A percentile compares a stretch with the other conserved stretches of the same genome.
Evolutionary conservation across 179 eudicot genomes (phyloP).

Genomic region (Beta lomatogona): DNA sequence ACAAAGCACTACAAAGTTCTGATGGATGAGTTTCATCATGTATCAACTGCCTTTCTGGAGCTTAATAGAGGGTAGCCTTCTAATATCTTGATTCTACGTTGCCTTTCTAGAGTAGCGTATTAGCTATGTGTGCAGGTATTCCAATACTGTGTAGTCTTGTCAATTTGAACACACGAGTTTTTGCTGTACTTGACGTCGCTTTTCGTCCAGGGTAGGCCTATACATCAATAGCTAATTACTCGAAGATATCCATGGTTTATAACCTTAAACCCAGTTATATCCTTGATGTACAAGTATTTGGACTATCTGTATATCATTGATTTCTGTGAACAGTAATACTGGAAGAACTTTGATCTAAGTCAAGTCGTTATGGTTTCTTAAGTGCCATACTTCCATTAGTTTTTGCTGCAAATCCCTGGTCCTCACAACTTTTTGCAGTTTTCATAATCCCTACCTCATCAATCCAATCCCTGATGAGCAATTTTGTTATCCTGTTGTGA

Average conservation of each 20-base stretch:
- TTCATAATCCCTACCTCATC: too few relatives aligned
- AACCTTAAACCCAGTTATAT: background rate
- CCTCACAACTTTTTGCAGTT: background rate
- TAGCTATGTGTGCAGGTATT: background rate
- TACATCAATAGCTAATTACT: background rate
- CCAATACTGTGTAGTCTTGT: background rate
- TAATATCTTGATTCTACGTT: conserved; percentile 4
- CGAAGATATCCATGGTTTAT: background rate
- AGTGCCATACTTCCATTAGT: background rate
- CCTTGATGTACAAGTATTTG: background rate
- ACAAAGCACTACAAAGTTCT: conserved; percentile 87
- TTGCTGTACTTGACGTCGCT: background rate
- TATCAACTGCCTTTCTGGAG: conserved; percentile 89
- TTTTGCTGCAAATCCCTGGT: background rate
- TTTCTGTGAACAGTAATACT: background rate
- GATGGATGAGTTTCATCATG: conserved; percentile 92
- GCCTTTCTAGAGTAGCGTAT: background rate
- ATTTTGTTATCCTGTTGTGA: background rate
- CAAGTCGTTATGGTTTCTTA: background rate
- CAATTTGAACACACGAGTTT: conserved; percentile 2
- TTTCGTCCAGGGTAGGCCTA: background rate
- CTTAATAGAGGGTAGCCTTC: conserved; percentile 66
- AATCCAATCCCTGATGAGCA: too few relatives aligned
- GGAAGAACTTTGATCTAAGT: background rate
- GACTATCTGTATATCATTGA: background rate